Evolutionary conservation across 2,329 filamentous ascomycete species (phyloP).

Genomic region (Apiospora marii): DNA sequence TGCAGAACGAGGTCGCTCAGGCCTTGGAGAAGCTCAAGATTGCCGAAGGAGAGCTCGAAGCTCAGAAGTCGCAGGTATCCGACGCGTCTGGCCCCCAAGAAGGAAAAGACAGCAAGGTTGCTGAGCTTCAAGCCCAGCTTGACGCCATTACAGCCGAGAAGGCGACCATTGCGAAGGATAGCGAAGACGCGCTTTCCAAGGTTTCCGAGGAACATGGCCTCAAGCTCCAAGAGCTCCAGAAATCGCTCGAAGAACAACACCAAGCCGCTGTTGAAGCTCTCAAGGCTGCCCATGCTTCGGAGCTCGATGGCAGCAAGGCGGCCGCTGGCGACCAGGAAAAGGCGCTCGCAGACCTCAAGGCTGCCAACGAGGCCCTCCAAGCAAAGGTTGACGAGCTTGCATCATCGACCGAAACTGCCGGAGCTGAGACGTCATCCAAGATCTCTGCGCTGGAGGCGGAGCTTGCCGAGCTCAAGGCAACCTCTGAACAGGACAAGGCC

Average conservation of each 20-base stretch:
- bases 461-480: slow-evolving; percentile 57
- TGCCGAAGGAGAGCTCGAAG: slow-evolving; percentile 59
- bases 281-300: slow-evolving; percentile 60
- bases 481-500: slow-evolving; percentile 57
- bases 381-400: slow-evolving; percentile 62
- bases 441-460: slow-evolving; percentile 61
- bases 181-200: slow-evolving; percentile 46
- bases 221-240: slow-evolving; percentile 59
- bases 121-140: slow-evolving; percentile 58
- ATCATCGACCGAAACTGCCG: slow-evolving; percentile 55
- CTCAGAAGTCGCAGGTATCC: slow-evolving; percentile 56
- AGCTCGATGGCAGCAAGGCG: slow-evolving; percentile 55
- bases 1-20: slow-evolving; percentile 57
- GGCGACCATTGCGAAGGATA: slow-evolving; percentile 47
- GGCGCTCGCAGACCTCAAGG: slow-evolving; percentile 58
- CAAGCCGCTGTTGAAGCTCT: slow-evolving; percentile 56
- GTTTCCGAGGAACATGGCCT: slow-evolving; percentile 56
- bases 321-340: slow-evolving; percentile 57
- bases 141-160: slow-evolving; percentile 54
- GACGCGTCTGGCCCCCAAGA: slow-evolving; percentile 59
- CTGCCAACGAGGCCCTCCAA: slow-evolving; percentile 61
- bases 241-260: slow-evolving; percentile 59
- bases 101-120: slow-evolving; percentile 56
- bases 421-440: slow-evolving; percentile 53
- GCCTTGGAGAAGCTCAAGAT: slow-evolving; percentile 58